A percentile compares a stretch with the other conserved stretches of the same genome.
phyloP scores from a whole-genome alignment of 2,329 filamentous ascomycete species.

The Sphaerulina vaccinii region DNA sequence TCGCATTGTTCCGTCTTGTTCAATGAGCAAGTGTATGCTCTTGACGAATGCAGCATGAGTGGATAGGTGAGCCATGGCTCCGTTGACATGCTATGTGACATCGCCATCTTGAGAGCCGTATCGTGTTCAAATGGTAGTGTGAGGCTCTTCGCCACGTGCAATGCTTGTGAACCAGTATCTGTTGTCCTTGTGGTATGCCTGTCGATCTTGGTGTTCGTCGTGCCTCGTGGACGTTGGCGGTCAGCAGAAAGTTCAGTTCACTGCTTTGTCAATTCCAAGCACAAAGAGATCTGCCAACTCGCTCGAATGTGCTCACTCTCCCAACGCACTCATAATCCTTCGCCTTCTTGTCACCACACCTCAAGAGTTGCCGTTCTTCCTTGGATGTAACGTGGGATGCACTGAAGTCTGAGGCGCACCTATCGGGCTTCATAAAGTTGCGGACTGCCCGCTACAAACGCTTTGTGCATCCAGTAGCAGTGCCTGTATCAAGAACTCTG shows the following conservation, averaged over 20 bases:
- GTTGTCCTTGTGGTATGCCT: background rate
- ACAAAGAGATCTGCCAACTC: background rate
- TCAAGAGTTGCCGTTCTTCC: background rate
- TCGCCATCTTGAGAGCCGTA: background rate
- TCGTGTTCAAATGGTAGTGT: background rate
- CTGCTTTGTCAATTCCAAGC: background rate
- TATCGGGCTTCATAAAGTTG: conserved; percentile 4
- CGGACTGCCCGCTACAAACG: background rate
- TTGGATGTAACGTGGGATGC: conserved; percentile 3
- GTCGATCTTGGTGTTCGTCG: background rate
- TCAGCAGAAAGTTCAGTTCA: conserved; percentile 1
- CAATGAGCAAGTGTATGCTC: conserved; percentile 32
- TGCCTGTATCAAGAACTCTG: background rate
- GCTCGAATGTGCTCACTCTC: conserved; percentile 9
- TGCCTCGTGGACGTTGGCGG: background rate
- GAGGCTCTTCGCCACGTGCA: too few relatives aligned
- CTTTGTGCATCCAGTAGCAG: background rate
- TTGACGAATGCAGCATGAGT: conserved; percentile 43
- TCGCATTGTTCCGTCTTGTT: conserved; percentile 47
- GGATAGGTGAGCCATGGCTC: conserved; percentile 44
- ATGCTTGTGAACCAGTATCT: too few relatives aligned
- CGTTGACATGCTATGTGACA: conserved; percentile 12
- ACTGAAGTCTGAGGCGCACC: background rate
- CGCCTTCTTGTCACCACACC: background rate
- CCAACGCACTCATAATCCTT: conserved; percentile 9